Base-by-base conservation (phyloP, 192 early-diverging fungal species). In the Umbelopsis vinacea region DNA sequence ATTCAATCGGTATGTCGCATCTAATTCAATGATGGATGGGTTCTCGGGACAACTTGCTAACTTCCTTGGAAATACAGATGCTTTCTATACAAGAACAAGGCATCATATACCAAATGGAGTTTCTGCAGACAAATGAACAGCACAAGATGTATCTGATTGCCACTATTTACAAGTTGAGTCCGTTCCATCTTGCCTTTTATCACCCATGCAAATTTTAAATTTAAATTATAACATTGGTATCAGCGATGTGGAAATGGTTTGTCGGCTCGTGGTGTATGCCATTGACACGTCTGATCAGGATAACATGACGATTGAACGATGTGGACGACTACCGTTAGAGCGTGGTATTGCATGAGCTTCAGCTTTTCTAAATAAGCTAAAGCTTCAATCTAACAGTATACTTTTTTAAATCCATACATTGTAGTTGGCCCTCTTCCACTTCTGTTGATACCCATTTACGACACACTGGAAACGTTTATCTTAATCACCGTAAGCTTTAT, bases 31-130 rank as follows among this genome's bases (percentile, higher is more conserved):
- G 40, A 7, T 43, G 6, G 40, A 43, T 4, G 1, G 11, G 11
- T 6, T 43, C 40, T 6, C 40, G 6, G 29, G 29, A 3, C 29
- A 29, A 29, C 29, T 3, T 29, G 29, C 29, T 29, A 29, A 29
- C 3, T 2, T 29, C n/a, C 29, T 29, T 29, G 29, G 2, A 21
- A 50, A n/a, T 50, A 26, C 67, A 78, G 76, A 73, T 69, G 67
- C 71, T 33, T 7, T 68, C 76, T 24, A 52, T 73, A 46, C 33
- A 43, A n/a, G 76, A 78, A 67, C 47, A 66, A 66, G 76, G 76
- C 10, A 73, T 78, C 11, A 73, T 78, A 38, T 78, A 72, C 71
- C 76, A 78, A 47, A 70, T 78, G 76, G 76, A 78, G 33, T 78
- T 78, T 29, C 46, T 78, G 8, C 46, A 73, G 24, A 73, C 76